phyloP scores from a whole-genome alignment of 164 flowering plant genomes.

The Protea cynaroides region DNA sequence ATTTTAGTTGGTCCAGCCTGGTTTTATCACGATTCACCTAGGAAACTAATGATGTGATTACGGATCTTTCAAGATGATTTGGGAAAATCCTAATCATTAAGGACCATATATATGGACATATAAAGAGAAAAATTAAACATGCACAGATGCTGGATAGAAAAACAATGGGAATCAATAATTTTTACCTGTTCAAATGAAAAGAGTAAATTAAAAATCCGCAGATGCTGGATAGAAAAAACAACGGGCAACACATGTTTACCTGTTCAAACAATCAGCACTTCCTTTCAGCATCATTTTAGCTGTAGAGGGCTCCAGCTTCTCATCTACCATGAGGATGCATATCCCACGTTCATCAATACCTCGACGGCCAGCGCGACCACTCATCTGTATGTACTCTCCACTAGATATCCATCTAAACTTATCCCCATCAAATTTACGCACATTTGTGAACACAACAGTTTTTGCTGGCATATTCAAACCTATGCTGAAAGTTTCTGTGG shows the following conservation, averaged over 20 bases:
- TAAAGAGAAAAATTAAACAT: background rate
- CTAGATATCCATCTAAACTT: conserved; percentile 98
- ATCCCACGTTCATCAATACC: conserved; percentile 97
- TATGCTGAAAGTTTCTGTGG: conserved; percentile 99
- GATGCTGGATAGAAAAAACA: background rate
- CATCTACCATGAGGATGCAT: conserved; percentile 98
- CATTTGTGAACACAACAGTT: conserved; percentile 97
- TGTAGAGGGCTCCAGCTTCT: conserved; percentile 94
- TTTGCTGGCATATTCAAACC: conserved; percentile 99
- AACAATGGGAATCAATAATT: background rate
- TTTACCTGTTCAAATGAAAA: conserved; percentile 89
- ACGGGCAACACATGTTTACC: conserved; percentile 33
- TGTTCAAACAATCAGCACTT: conserved; percentile 92
- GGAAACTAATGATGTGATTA: too few species aligned
- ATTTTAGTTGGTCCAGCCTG: too few species aligned
- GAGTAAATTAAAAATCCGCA: background rate
- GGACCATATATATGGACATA: too few species aligned
- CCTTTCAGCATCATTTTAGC: conserved; percentile 97
- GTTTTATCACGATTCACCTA: too few species aligned
- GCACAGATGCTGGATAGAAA: background rate
- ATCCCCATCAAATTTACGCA: conserved; percentile 97
- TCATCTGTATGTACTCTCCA: conserved; percentile 99
- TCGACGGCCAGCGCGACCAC: conserved; percentile 99
- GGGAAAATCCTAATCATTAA: too few species aligned
- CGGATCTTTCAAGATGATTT: too few species aligned